These are phyloP conservation scores for Pyrenula massariospora DNA, from an alignment of 495 filamentous ascomycete species.

Conservation along the genomic window DNA sequence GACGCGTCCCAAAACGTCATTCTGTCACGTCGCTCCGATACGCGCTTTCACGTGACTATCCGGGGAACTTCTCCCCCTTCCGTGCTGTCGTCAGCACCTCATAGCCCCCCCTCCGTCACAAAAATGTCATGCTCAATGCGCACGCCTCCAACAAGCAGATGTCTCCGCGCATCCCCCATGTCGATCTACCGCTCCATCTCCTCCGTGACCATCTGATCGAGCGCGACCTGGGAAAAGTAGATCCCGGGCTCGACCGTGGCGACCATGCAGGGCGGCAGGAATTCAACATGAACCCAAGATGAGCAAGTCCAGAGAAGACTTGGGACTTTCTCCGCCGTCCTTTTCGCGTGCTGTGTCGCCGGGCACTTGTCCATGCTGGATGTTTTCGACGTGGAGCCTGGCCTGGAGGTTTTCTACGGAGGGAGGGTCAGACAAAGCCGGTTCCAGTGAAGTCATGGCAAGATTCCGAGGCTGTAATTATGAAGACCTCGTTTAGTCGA, in stretches of 20 bases:
- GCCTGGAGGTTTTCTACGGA: too few relatives aligned
- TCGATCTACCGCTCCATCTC: conserved; percentile 63
- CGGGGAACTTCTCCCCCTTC: too few relatives aligned
- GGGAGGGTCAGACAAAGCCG: too few relatives aligned
- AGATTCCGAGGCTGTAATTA: too few relatives aligned
- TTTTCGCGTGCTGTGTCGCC: conserved; percentile 75
- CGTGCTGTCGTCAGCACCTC: conserved; percentile 79
- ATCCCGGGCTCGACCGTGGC: conserved; percentile 85
- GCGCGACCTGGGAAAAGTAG: conserved; percentile 82
- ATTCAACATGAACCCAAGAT: conserved; percentile 65
- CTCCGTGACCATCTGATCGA: conserved; percentile 63
- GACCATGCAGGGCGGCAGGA: conserved; percentile 43
- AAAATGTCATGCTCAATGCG: conserved; percentile 89
- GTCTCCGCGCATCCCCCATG: conserved; percentile 54
- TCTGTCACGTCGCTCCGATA: too few relatives aligned
- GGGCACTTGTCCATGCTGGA: conserved; percentile 6
- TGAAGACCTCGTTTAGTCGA: too few relatives aligned
- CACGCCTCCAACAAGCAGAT: conserved; percentile 72
- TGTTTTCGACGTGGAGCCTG: too few relatives aligned
- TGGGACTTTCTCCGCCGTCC: conserved; percentile 57
- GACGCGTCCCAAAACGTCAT: too few relatives aligned
- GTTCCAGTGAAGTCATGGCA: too few relatives aligned
- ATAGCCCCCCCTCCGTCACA: conserved; percentile 61
- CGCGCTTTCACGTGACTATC: too few relatives aligned
- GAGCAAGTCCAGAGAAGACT: conserved; percentile 54